Evolutionary conservation across 2,329 filamentous ascomycete species (phyloP).

Genomic region (Macrophomina phaseolina): DNA sequence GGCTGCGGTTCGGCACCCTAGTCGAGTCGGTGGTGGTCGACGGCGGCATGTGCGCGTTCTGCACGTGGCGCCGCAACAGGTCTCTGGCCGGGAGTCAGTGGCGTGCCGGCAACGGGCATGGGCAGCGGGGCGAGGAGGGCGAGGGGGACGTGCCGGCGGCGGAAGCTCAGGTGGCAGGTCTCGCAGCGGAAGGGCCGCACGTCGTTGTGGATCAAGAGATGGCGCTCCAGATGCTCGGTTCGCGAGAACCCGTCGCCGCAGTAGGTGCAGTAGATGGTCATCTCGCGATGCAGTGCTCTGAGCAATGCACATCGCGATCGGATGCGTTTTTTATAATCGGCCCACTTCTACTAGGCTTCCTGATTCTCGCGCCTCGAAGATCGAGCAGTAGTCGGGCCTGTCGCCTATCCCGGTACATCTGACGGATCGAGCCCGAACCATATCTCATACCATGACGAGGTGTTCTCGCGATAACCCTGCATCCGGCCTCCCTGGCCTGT

Average conservation of each 20-base stretch:
- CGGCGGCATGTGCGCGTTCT: background rate
- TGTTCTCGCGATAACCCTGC: too few species aligned
- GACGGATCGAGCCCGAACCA: too few species aligned
- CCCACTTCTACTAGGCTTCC: too few species aligned
- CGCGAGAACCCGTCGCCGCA: background rate
- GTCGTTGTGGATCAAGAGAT: background rate
- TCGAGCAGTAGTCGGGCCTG: too few species aligned
- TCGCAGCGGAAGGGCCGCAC: background rate
- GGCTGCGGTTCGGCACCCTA: background rate
- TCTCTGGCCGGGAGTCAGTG: background rate
- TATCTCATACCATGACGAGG: too few species aligned
- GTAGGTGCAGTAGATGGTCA: constrained; percentile 1
- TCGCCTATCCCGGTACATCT: too few species aligned
- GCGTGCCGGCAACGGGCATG: background rate
- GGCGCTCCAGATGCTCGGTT: background rate
- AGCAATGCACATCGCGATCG: too few species aligned
- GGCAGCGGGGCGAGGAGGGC: background rate
- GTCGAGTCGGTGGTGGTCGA: background rate
- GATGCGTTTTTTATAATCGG: too few species aligned
- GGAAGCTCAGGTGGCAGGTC: background rate
- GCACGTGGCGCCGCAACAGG: background rate
- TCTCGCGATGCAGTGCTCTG: background rate
- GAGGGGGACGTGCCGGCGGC: background rate
- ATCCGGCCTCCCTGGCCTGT: too few species aligned
- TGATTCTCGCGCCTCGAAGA: too few species aligned